Conservation (phyloP, 106 monocot genomes). For the Narthecium ossifragum region DNA sequence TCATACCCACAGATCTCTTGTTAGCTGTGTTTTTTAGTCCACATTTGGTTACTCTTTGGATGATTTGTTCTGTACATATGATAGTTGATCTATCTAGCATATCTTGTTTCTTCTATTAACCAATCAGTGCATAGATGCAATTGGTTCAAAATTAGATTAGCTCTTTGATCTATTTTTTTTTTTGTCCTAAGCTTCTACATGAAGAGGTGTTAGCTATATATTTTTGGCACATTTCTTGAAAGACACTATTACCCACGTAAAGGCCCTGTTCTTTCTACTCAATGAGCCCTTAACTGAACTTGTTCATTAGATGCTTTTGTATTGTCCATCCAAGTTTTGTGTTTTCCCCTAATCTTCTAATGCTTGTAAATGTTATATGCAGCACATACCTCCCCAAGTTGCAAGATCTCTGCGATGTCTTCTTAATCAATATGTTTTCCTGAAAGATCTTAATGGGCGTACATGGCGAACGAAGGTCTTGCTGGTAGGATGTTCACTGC, state of each 20-base stretch:
- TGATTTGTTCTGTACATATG: not conserved
- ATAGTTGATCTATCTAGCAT: not conserved
- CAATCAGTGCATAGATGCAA: no score
- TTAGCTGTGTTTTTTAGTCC: not conserved
- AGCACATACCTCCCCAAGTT: conserved; percentile 28
- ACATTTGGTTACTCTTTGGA: not conserved
- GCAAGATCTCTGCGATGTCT: conserved; percentile 9
- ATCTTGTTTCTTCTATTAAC: no score
- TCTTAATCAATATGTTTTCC: conserved; percentile 7
- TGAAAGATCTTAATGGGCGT: conserved; percentile 14
- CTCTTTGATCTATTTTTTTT: no score
- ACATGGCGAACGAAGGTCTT: conserved; percentile 16
- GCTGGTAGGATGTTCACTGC: conserved; percentile 5
- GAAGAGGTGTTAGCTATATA: no score
- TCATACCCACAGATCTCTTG: no score
- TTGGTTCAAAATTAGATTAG: no score
- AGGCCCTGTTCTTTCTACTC: no score
- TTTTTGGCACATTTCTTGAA: no score
- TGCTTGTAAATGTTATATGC: not conserved
- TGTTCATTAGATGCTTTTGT: not conserved
- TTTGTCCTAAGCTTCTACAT: no score
- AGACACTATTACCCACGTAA: no score
- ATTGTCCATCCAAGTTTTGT: not conserved
- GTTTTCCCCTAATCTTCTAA: not conserved
- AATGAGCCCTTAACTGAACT: not conserved